Evolutionary conservation across 164 flowering plant species (phyloP), one percentile per base, ranked within the genome.

Genomic region (Stephania cephalantha): DNA sequence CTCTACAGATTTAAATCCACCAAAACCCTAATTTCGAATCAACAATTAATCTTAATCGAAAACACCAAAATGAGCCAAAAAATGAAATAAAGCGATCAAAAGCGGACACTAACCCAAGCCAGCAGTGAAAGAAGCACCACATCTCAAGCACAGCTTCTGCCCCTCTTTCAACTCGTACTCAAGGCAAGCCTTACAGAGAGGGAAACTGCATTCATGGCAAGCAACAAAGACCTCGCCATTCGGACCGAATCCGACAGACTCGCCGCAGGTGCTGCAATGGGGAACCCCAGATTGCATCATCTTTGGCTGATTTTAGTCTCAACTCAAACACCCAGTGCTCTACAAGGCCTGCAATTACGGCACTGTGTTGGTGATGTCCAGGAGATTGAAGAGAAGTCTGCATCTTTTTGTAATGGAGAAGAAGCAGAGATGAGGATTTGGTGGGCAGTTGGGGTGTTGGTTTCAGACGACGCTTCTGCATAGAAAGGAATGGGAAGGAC

Each of bases 241-340:
- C 3, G 87, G 70, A 75, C 75, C 80, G 7, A 84, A 44, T 46
- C 92, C 94, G 2, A 92, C 81, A 1, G 85, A 79, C 70, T 91
- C 97, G 52, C 98, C 97, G 70, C 99, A 96, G 63, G 88, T 81
- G 76, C 82, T 80, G 84, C 99, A 96, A 5, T 78, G 58, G 17
- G 97, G 97, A 81, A 78, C 84, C 64, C 85, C 90, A 48, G 97
- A 87, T 25, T 85, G 84, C 97, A 92, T 91, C 97, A 94, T 94
- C 76, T 46, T 76, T n/a, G 35, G 42, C 35, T 78, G 63, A 17
- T 9, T 45, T n/a, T 22, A 44, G 35, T 55, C 45, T 53, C 10
- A 13, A 25, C 5, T 6, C 35, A 6, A 42, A 70, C 70, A 65
- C 29, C 46, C 69, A 45, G 15, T 8, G 7, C 9, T 29, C 2